These are phyloP conservation scores for Elsinoe perseae DNA, from an alignment of 2,329 filamentous ascomycete genomes.

Conservation along the genomic window DNA sequence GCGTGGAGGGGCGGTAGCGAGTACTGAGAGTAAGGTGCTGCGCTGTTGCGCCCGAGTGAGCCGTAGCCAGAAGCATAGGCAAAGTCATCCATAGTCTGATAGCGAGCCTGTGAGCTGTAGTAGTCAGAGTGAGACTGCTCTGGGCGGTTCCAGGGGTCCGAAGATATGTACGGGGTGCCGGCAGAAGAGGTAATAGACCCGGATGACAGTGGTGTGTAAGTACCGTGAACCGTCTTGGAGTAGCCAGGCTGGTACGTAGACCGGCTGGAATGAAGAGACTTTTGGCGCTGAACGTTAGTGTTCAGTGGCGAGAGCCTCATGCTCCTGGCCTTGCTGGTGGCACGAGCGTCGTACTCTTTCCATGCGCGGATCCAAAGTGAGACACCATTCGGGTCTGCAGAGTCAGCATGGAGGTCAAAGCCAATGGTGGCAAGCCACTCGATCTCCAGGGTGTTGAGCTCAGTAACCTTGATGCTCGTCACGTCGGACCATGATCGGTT, in stretches of 20 bases:
- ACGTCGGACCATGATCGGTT: conserved; percentile 96
- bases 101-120: conserved; percentile 28
- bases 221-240: conserved; percentile 22
- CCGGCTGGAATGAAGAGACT: conserved; percentile 41
- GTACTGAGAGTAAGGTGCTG: conserved; percentile 26
- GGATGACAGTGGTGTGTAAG: conserved; percentile 24
- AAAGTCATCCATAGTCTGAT: conserved; percentile 28
- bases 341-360: conserved; percentile 54
- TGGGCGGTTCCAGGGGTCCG: conserved; percentile 30
- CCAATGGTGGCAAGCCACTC: conserved; percentile 79
- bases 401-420: conserved; percentile 81
- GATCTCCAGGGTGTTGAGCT: conserved; percentile 78
- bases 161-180: conserved; percentile 27
- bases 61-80: conserved; percentile 28
- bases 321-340: conserved; percentile 33
- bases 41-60: conserved; percentile 28
- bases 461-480: conserved; percentile 74
- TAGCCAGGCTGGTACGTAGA: conserved; percentile 32
- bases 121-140: conserved; percentile 21
- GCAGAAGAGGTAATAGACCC: conserved; percentile 26
- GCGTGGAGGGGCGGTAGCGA: conserved; percentile 19
- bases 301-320: conserved; percentile 53
- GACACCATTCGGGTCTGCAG: conserved; percentile 66
- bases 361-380: conserved; percentile 58
- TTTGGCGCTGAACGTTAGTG: conserved; percentile 52